phyloP scores from a whole-genome alignment of 2,329 filamentous ascomycete species.

The Ceratocystis diversiconidia region DNA sequence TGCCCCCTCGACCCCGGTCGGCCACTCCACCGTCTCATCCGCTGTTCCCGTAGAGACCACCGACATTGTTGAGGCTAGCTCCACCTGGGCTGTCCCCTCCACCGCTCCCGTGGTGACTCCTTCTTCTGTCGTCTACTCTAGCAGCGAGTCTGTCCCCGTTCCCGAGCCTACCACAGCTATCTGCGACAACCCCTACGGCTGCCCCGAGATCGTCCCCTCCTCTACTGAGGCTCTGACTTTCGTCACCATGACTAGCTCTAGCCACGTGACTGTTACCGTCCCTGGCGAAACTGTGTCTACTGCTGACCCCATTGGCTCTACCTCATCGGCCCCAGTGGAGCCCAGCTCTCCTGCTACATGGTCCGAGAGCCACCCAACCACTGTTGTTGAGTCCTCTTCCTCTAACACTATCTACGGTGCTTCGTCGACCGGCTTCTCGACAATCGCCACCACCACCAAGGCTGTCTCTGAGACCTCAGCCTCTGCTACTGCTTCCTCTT shows the following conservation, averaged over 20 bases:
- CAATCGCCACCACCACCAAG: neutral
- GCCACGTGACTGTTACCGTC: slow-evolving; percentile 14
- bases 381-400: neutral
- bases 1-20: neutral
- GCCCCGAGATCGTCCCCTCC: slow-evolving; percentile 9
- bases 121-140: slow-evolving; percentile 4
- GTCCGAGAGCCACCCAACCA: neutral
- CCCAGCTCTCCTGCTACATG: neutral
- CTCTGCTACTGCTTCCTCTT: neutral
- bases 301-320: neutral
- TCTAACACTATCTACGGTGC: neutral
- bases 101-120: slow-evolving; percentile 8
- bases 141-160: neutral
- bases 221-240: slow-evolving; percentile 13
- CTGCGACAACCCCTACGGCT: slow-evolving; percentile 16
- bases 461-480: neutral
- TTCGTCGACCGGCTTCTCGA: slow-evolving; percentile 1
- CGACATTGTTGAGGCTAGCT: neutral
- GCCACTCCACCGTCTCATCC: slow-evolving; percentile 7
- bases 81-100: slow-evolving; percentile 10
- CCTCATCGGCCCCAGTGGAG: neutral
- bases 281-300: slow-evolving; percentile 6
- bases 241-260: slow-evolving; percentile 13
- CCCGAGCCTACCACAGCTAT: neutral
- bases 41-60: neutral